Base-by-base conservation (phyloP, 768 basidiomycete genomes). In the Boletus vinaceobasis region DNA sequence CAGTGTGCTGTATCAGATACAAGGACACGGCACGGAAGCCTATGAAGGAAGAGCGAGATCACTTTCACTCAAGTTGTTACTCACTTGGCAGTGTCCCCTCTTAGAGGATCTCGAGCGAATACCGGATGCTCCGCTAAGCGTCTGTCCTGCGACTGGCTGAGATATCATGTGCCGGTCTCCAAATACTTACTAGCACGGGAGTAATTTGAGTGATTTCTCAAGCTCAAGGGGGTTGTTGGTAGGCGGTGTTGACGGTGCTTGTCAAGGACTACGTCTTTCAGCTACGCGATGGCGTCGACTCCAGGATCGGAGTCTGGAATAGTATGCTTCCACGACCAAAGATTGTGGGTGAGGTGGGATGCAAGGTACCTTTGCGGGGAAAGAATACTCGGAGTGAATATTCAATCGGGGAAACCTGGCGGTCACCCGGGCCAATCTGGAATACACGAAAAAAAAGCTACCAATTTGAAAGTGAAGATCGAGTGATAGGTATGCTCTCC, bases 401-500 rank as follows among this genome's bases (percentile, higher is more conserved):
- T 40, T 38, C 37, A 15, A 38, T 32, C 36, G 14, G 7, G 19
- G 7, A 45, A 48, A 35, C 4, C 36, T 21, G 11, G 38, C 27
- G 21, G 43, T 23, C 35, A 42, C 43, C 38, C 32, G 23, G 19
- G 21, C 26, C 39, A 27, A 27, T 21, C 32, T 15, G 43, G 14
- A 36, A n/a, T 26, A 39, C 46, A 47, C 31, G 26, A 50, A 43
- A 53, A 5, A 5, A 43, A 52, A n/a, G 40, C 63, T 79, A 85
- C 83, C 82, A 84, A 60, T 77, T 78, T 40, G 79, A 75, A 58
- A 83, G 67, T 14, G 73, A 73, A 39, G 79, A 79, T 60, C 77
- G 79, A 36, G 76, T 76, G 43, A 84, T 71, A 39, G 82, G 81
- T 48, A 82, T 68, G 59, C 79, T 85, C 66, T 88, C 92, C 71